Evolutionary conservation across 768 basidiomycete genomes (phyloP).

Genomic region (Naganishia friedmannii): DNA sequence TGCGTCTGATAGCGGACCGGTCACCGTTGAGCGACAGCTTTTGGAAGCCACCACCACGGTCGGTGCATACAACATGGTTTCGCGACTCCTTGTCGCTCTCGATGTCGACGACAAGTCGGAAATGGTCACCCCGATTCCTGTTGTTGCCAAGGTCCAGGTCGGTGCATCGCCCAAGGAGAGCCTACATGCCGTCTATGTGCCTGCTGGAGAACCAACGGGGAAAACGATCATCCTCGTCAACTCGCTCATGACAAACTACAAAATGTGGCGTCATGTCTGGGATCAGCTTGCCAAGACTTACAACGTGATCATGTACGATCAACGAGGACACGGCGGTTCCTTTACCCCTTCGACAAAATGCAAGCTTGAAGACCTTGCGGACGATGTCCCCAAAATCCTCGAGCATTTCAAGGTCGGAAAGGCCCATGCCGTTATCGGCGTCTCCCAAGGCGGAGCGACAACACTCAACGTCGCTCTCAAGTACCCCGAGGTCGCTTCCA

Average conservation of each 20-base stretch:
- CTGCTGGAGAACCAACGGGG: constrained; percentile 7
- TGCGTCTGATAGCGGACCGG: not conserved
- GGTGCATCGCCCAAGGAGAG: not conserved
- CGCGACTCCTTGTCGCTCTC: constrained; percentile 63
- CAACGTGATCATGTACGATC: constrained; percentile 50
- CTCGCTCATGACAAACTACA: constrained; percentile 49
- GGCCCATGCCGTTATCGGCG: constrained; percentile 46
- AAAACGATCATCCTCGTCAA: constrained; percentile 45
- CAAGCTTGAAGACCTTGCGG: constrained; percentile 44
- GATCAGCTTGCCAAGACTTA: constrained; percentile 41
- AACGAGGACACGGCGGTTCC: constrained; percentile 51
- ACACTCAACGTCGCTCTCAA: constrained; percentile 44
- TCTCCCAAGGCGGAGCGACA: constrained; percentile 52
- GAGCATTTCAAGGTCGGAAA: constrained; percentile 37
- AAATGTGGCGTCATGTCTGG: constrained; percentile 42
- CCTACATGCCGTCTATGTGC: constrained; percentile 27
- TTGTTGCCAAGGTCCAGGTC: constrained; percentile 15
- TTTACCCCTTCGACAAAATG: constrained; percentile 38
- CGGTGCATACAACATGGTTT: constrained; percentile 67
- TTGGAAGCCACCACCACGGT: constrained; percentile 60
- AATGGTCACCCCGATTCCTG: constrained; percentile 41
- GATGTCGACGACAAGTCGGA: constrained; percentile 63
- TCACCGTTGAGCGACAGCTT: constrained; percentile 53
- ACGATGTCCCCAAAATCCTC: constrained; percentile 46
- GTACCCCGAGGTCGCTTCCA: constrained; percentile 36